A percentile compares a stretch with the other conserved stretches of the same genome.
These are phyloP conservation scores for Eucalyptus erythrocorys DNA, from an alignment of 345 rosid species.

Conservation along the genomic window DNA sequence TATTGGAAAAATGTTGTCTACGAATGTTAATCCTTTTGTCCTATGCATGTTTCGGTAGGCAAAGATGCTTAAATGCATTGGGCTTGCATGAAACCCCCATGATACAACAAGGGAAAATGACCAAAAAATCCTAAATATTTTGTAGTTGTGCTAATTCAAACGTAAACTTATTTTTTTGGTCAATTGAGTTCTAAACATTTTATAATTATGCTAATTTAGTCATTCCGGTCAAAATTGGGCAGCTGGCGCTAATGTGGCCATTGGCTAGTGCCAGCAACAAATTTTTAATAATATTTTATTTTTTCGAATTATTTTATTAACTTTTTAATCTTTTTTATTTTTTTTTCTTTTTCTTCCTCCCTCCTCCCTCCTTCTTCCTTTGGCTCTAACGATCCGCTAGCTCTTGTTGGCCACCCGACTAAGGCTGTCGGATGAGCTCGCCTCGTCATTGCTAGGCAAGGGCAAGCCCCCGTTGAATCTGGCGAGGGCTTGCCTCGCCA, in stretches of 20 bases:
- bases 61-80: background rate
- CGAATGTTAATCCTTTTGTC: background rate
- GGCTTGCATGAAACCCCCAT: too few species aligned
- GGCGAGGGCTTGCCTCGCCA: too few species aligned
- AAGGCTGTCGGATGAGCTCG: fast-evolving
- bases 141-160: too few species aligned
- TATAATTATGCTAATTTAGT: too few species aligned
- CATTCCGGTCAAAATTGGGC: fast-evolving
- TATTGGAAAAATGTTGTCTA: background rate
- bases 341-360: too few species aligned
- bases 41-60: background rate
- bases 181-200: too few species aligned
- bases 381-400: fast-evolving
- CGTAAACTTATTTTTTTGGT: too few species aligned
- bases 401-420: fast-evolving
- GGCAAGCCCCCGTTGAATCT: fast-evolving
- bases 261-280: fast-evolving
- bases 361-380: too few species aligned
- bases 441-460: fast-evolving
- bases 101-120: background rate
- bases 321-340: too few species aligned
- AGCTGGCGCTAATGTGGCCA: fast-evolving
- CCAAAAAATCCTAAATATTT: too few species aligned
- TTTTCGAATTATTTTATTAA: too few species aligned
- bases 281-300: too few species aligned